Evolutionary conservation across 2,329 filamentous ascomycete species (phyloP).

Genomic region (Fusarium sp.): DNA sequence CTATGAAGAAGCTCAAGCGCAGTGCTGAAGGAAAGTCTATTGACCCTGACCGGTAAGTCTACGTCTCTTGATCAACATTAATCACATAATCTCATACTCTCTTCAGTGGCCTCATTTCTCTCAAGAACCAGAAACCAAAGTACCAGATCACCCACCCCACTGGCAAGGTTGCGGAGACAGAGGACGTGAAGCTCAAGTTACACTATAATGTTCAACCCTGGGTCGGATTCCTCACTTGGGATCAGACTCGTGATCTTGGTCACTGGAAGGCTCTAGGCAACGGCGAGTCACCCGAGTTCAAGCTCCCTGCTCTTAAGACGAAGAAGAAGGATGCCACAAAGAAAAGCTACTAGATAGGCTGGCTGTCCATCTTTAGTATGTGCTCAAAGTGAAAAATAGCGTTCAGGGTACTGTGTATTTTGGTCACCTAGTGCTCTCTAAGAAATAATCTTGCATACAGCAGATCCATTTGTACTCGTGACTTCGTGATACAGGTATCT

Average conservation of each 20-base stretch:
- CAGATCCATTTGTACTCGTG: conserved; percentile 36
- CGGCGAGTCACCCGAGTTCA: conserved; percentile 73
- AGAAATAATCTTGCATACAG: neutral
- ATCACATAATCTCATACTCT: conserved; percentile 15
- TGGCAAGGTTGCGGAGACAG: conserved; percentile 78
- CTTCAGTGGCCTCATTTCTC: conserved; percentile 75
- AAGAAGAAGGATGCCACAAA: conserved; percentile 57
- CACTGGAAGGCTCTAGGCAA: conserved; percentile 74
- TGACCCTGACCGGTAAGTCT: conserved; percentile 66
- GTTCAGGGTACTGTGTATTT: conserved; percentile 35
- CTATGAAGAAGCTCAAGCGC: conserved; percentile 72
- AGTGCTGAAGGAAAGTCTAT: conserved; percentile 70
- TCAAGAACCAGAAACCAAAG: conserved; percentile 90
- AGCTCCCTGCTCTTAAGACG: conserved; percentile 73
- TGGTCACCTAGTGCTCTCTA: neutral
- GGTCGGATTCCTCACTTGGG: conserved; percentile 91
- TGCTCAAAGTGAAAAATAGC: conserved; percentile 31
- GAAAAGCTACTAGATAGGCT: conserved; percentile 37
- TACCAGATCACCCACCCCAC: conserved; percentile 96
- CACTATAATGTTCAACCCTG: conserved; percentile 99
- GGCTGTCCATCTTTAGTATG: neutral
- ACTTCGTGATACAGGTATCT: conserved; percentile 43
- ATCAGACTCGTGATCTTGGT: conserved; percentile 67
- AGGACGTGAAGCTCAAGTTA: conserved; percentile 81
- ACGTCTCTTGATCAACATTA: neutral